Conservation (phyloP, 2,329 filamentous ascomycete genomes). For the Penicillium palitans region DNA sequence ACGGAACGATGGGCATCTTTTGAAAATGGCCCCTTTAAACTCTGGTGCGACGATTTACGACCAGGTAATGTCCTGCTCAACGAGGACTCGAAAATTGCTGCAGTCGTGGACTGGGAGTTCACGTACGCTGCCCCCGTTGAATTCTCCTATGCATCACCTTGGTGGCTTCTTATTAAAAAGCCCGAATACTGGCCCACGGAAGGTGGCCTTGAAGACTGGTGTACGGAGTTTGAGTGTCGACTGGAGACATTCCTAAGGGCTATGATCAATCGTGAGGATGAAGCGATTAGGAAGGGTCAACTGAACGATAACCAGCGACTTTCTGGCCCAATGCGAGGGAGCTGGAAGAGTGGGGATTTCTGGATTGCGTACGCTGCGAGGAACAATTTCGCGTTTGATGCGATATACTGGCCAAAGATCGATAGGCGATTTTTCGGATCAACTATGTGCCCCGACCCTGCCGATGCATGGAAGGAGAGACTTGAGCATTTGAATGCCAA, state of each 20-base stretch:
- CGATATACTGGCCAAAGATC: constrained; percentile 13
- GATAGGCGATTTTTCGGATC: constrained; percentile 11
- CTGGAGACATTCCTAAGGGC: constrained; percentile 22
- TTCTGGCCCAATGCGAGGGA: constrained; percentile 8
- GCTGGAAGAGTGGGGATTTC: not conserved
- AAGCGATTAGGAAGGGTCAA: not conserved
- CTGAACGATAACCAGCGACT: constrained; percentile 17
- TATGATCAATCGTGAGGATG: constrained; percentile 14
- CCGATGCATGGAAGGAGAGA: not conserved
- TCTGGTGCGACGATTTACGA: constrained; percentile 28
- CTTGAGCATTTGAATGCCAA: not conserved
- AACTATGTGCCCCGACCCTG: not conserved
- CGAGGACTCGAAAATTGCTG: constrained; percentile 14
- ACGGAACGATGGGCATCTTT: not conserved
- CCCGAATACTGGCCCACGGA: constrained; percentile 24
- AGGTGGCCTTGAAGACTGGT: constrained; percentile 22
- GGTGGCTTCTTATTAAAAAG: constrained; percentile 27
- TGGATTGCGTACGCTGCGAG: constrained; percentile 1
- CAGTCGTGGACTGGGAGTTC: constrained; percentile 25
- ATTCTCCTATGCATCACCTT: constrained; percentile 24
- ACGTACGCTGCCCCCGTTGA: constrained; percentile 24
- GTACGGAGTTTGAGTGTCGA: constrained; percentile 9
- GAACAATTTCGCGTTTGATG: constrained; percentile 16
- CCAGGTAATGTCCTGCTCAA: constrained; percentile 22
- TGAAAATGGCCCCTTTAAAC: constrained; percentile 18